Evolutionary conservation across 2,329 filamentous ascomycete genomes (phyloP).

Genomic region (Botrytis elliptica): DNA sequence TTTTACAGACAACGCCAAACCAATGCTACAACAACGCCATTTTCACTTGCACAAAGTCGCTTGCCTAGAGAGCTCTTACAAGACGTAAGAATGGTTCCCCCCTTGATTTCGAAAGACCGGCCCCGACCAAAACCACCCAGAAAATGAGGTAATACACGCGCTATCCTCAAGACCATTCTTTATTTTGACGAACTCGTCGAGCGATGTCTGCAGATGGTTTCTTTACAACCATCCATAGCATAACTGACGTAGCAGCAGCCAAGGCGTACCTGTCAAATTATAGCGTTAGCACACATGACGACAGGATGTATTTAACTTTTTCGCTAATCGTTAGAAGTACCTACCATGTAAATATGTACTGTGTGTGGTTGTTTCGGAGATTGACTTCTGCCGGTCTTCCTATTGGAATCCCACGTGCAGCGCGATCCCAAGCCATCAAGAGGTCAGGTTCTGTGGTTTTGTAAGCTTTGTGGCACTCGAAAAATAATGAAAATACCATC

Average conservation of each 20-base stretch:
- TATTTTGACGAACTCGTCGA: conserved; percentile 73
- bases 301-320: background rate
- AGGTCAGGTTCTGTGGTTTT: conserved; percentile 67
- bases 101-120: conserved; percentile 47
- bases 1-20: conserved; percentile 71
- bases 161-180: conserved; percentile 61
- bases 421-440: conserved; percentile 71
- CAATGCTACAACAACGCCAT: conserved; percentile 68
- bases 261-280: conserved; percentile 71
- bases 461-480: background rate
- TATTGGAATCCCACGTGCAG: conserved; percentile 81
- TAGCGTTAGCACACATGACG: background rate
- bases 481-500: conserved; percentile 32
- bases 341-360: conserved; percentile 99
- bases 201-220: conserved; percentile 75
- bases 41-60: conserved; percentile 80
- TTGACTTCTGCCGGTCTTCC: conserved; percentile 87
- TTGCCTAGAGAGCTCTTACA: conserved; percentile 80
- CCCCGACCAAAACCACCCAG: background rate
- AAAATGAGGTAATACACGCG: conserved; percentile 45
- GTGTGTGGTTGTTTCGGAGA: conserved; percentile 91
- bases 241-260: conserved; percentile 80
- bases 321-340: conserved; percentile 37
- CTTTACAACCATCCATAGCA: conserved; percentile 94
- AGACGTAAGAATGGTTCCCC: conserved; percentile 70